Percentiles rank a stretch among this genome's conserved stretches.
Conservation (phyloP, 345 rosid genomes). For the Limnanthes douglasii region DNA sequence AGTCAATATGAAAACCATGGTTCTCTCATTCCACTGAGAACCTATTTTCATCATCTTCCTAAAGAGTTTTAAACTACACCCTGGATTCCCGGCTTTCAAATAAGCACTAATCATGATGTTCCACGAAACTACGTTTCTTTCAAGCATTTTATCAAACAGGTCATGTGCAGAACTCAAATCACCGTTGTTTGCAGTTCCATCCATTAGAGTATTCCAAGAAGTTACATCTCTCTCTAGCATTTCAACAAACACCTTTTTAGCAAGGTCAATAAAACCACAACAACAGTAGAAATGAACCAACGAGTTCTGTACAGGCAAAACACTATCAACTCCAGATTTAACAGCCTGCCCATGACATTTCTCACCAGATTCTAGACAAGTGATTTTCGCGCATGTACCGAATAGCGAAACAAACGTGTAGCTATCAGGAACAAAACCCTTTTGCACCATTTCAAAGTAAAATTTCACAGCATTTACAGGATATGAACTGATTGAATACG, state of each 20-base stretch:
- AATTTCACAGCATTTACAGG: constrained; percentile 25
- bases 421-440: constrained; percentile 44
- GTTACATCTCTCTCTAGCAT: constrained; percentile 31
- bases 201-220: constrained; percentile 35
- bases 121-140: constrained; percentile 37
- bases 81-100: constrained; percentile 32
- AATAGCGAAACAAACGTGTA: constrained; percentile 43
- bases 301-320: constrained; percentile 40
- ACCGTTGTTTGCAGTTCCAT: constrained; percentile 14
- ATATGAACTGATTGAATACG: constrained; percentile 25
- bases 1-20: constrained; percentile 24
- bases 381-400: constrained; percentile 22
- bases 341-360: constrained; percentile 48
- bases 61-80: constrained; percentile 38
- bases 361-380: constrained; percentile 22
- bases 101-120: constrained; percentile 47
- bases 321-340: constrained; percentile 30
- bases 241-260: constrained; percentile 34
- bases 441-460: constrained; percentile 25
- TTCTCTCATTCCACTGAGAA: constrained; percentile 20
- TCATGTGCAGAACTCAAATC: constrained; percentile 22
- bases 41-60: constrained; percentile 35
- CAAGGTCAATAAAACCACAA: constrained; percentile 20
- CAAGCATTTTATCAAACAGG: constrained; percentile 34
- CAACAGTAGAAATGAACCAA: constrained; percentile 32